phyloP scores from a whole-genome alignment of 331 rosid species.

The Pyrus hybrid region DNA sequence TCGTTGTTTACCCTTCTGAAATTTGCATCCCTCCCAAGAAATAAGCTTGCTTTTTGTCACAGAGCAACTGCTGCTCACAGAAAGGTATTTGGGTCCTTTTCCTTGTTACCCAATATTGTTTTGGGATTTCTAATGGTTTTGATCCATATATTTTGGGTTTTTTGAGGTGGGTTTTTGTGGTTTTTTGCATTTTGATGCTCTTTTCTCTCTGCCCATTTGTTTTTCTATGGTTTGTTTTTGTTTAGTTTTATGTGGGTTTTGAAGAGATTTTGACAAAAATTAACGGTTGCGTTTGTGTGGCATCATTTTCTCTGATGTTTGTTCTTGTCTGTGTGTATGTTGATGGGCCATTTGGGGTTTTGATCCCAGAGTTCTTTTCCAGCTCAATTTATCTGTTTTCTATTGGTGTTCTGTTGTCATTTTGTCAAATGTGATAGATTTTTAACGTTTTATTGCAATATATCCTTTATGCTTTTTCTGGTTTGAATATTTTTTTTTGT shows the following conservation, averaged over 20 bases:
- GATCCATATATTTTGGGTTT: slow-evolving; percentile 26
- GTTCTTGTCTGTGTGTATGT: slow-evolving; percentile 6
- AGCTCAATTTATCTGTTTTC: neutral
- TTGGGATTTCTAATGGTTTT: slow-evolving; percentile 18
- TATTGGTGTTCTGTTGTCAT: neutral
- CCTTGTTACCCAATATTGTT: neutral
- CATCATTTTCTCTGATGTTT: neutral
- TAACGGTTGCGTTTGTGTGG: neutral
- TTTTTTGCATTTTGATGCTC: neutral
- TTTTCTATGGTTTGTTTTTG: neutral
- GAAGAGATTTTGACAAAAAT: slow-evolving; percentile 4
- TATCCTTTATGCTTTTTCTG: no score
- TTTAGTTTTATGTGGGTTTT: neutral
- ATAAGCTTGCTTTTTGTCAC: slow-evolving; percentile 7
- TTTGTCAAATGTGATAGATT: neutral
- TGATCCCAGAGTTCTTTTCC: neutral
- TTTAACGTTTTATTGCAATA: no score
- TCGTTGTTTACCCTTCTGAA: neutral
- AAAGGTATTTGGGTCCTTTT: slow-evolving; percentile 28
- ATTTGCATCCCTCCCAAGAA: neutral
- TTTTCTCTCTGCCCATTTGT: neutral
- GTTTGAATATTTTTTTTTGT: neutral
- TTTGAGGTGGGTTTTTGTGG: slow-evolving; percentile 4
- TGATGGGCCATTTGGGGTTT: neutral
- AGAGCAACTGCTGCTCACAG: neutral